Conservation (phyloP, 1,139 yeast genomes). For the Hemisphaericaspora xylanilytica region DNA sequence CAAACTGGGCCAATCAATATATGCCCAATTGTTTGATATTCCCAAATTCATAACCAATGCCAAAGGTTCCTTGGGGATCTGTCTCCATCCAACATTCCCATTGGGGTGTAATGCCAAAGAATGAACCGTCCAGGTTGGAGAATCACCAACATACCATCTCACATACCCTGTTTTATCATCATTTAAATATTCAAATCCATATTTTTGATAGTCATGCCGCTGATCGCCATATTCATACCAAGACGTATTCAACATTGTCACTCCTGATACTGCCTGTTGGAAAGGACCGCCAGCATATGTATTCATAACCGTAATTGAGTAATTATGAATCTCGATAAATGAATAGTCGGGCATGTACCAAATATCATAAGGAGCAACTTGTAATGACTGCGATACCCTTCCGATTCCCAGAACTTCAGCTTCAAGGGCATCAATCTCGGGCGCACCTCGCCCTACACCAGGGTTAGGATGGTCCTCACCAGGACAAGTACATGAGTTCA, state of each 20-base stretch:
- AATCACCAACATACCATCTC: conserved; percentile 77
- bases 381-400: conserved; percentile 76
- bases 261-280: conserved; percentile 81
- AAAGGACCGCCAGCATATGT: conserved; percentile 79
- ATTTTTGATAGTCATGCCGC: conserved; percentile 56
- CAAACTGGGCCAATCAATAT: conserved; percentile 72
- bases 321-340: conserved; percentile 61
- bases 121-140: conserved; percentile 60
- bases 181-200: conserved; percentile 73
- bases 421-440: conserved; percentile 83
- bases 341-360: conserved; percentile 85
- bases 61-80: conserved; percentile 85
- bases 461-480: conserved; percentile 78
- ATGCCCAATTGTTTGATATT: conserved; percentile 77
- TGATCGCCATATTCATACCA: conserved; percentile 71
- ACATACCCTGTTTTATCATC: conserved; percentile 68
- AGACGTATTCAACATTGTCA: conserved; percentile 63
- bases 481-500: conserved; percentile 66
- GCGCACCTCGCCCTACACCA: conserved; percentile 83
- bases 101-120: conserved; percentile 71
- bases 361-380: conserved; percentile 80
- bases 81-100: conserved; percentile 78
- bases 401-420: conserved; percentile 65
- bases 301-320: conserved; percentile 63
- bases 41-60: conserved; percentile 74